These are phyloP conservation scores for Ophiostoma tasmaniense DNA, from an alignment of 2,329 filamentous ascomycete species.

Conservation along the genomic window DNA sequence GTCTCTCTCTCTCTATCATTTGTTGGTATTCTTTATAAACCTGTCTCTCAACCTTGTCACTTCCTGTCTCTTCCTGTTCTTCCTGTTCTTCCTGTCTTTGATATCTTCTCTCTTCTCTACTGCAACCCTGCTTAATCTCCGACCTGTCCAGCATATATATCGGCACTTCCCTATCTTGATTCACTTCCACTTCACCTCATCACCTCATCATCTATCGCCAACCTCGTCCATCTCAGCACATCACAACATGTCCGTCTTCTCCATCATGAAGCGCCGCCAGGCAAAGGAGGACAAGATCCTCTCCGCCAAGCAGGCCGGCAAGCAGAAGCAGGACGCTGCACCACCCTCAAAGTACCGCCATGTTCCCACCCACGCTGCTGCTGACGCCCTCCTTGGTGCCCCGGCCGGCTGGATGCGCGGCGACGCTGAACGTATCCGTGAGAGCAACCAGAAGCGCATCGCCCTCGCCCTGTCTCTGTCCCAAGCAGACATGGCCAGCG, in stretches of 20 bases:
- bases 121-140: neutral
- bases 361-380: slow-evolving; percentile 52
- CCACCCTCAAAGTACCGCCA: slow-evolving; percentile 44
- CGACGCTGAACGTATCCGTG: slow-evolving; percentile 40
- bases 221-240: neutral
- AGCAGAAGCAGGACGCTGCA: slow-evolving; percentile 33
- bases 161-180: neutral
- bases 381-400: slow-evolving; percentile 47
- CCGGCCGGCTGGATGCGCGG: slow-evolving; percentile 43
- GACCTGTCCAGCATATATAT: neutral
- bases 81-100: neutral
- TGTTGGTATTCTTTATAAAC: neutral
- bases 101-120: neutral
- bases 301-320: slow-evolving; percentile 40
- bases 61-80: neutral
- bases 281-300: slow-evolving; percentile 38
- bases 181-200: neutral
- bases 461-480: slow-evolving; percentile 28
- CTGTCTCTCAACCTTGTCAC: neutral
- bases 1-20: neutral
- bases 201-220: neutral
- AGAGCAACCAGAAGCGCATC: slow-evolving; percentile 42
- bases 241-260: slow-evolving; percentile 46
- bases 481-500: neutral
- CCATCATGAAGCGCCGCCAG: slow-evolving; percentile 44